Base-by-base conservation (phyloP, 2,329 filamentous ascomycete genomes). In the Verticillium isaacii region DNA sequence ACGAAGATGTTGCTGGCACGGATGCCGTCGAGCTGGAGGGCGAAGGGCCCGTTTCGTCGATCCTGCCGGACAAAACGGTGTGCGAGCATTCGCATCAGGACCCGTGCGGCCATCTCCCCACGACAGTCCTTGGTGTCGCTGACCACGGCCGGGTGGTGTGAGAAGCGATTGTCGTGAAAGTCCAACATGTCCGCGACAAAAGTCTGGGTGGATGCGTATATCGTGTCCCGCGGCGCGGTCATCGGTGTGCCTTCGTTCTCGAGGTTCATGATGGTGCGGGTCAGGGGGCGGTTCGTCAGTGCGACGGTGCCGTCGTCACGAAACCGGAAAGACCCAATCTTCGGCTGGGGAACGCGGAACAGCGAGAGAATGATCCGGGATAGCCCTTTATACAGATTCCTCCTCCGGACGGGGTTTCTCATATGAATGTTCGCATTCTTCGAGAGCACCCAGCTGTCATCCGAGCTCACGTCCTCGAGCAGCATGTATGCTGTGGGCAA, bases 1-100 rank as follows among this genome's bases (percentile, higher is more conserved):
- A 76, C 72, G 58, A 76, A 71, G 15, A 76, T 73, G 60, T 80
- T 79, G 61, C 74, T 74, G 56, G 69, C 66, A 55, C 77, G 75
- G 23, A 78, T 62, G 63, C 80, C 76, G 25, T 74, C 78, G 11
- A 79, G 69, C 1, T 58, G 63, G 57, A 69, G 67, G 14, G 73
- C 57, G 60, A 75, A 78, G 1, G 73, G 73, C 1, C 75, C 74
- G 19, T 70, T 56, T 5, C 71, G 66, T 14, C 65, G 60, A 14
- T 67, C 60, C 4, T 65, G 62, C 15, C 60, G 60, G 23, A 68
- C 62, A 15, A 68, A 72, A 6, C 66, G 65, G 12, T 65, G 66
- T 45, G 68, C 58, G 7, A 64, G 61, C 4, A 67, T 68, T 58
- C 71, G 67, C 68, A 77, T 71, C 1, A 64, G 65, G 0, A 64